phyloP scores from a whole-genome alignment of 805 yeast species.

The Wickerhamomyces kurtzmanii region DNA sequence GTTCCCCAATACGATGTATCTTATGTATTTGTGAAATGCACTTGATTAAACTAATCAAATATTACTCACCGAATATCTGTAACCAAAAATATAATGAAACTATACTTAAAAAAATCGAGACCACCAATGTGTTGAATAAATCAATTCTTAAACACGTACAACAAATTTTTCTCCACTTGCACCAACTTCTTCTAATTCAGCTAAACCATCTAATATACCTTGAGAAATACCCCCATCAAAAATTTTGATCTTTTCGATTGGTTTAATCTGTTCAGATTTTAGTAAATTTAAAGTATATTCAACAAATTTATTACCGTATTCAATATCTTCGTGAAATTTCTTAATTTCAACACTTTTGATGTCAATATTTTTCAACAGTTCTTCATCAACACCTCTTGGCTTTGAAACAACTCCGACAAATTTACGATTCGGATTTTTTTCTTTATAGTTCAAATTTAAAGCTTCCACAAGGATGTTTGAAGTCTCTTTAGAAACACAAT shows the following conservation, averaged over 20 bases:
- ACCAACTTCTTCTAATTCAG: constrained; percentile 28
- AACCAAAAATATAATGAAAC: no score
- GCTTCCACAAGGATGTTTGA: constrained; percentile 22
- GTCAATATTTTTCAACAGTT: constrained; percentile 14
- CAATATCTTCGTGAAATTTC: constrained; percentile 31
- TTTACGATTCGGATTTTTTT: constrained; percentile 6
- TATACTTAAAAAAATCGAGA: no score
- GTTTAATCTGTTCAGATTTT: constrained; percentile 16
- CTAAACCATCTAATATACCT: constrained; percentile 23
- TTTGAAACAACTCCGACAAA: constrained; percentile 31
- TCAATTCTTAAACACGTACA: constrained; percentile 12
- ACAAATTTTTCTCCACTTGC: constrained; percentile 34
- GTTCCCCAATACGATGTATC: no score
- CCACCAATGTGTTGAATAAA: no score
- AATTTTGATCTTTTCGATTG: constrained; percentile 24
- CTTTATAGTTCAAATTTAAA: constrained; percentile 12
- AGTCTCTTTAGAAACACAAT: constrained; percentile 32
- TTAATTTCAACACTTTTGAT: constrained; percentile 27
- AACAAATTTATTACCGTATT: constrained; percentile 25
- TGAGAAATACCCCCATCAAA: constrained; percentile 22
- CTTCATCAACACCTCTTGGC: constrained; percentile 16
- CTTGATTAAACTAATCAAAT: no score
- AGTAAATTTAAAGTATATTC: constrained; percentile 22
- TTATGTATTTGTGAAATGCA: no score
- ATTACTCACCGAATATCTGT: no score